These are phyloP conservation scores for Jacaranda mimosifolia DNA, from an alignment of 257 asterid genomes.

Conservation along the genomic window DNA sequence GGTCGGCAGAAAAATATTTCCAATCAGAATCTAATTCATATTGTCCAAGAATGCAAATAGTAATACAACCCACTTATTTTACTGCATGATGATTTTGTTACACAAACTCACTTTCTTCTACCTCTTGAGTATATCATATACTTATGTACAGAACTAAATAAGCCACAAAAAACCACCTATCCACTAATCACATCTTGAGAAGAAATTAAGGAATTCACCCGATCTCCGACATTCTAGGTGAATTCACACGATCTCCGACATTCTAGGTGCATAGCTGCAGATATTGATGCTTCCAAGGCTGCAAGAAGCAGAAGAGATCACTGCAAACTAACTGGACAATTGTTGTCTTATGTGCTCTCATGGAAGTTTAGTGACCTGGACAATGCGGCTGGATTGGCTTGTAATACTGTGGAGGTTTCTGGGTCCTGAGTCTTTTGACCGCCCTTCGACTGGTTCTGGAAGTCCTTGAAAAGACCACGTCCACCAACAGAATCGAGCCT, in stretches of 20 bases:
- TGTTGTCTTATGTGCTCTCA: conserved; percentile 54
- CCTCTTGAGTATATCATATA: conserved; percentile 8
- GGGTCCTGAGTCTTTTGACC: conserved; percentile 45
- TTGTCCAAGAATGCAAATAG: too few relatives aligned
- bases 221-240: too few relatives aligned
- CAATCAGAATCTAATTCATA: too few relatives aligned
- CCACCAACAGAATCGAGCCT: conserved; percentile 50
- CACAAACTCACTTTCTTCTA: conserved; percentile 30
- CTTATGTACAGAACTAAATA: conserved; percentile 41
- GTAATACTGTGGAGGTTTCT: conserved; percentile 63
- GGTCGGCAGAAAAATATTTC: too few relatives aligned
- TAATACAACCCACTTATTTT: conserved; percentile 9
- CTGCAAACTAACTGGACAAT: too few relatives aligned
- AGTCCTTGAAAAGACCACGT: conserved; percentile 63
- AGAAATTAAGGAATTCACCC: background rate
- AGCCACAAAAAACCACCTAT: conserved; percentile 18
- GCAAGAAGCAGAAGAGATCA: too few relatives aligned
- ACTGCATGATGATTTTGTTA: background rate
- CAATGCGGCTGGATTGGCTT: conserved; percentile 90
- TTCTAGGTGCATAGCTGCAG: too few relatives aligned
- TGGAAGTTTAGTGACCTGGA: conserved; percentile 79
- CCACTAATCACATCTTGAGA: background rate
- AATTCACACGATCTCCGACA: background rate
- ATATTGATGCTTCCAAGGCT: too few relatives aligned
- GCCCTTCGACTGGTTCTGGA: conserved; percentile 51